phyloP scores from a whole-genome alignment of 441 rosid species.

The Populus hybrid region DNA sequence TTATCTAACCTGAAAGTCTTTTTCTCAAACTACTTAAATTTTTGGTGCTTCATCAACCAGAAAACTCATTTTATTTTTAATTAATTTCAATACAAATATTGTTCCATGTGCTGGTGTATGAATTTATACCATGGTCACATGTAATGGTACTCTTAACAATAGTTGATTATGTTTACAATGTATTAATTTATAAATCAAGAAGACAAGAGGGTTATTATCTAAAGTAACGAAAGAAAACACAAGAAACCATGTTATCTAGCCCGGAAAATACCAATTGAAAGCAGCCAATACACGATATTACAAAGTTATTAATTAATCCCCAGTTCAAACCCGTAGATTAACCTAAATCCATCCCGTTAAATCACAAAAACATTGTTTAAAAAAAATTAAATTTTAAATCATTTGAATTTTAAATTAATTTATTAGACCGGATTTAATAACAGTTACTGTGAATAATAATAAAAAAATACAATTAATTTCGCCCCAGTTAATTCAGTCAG shows the following conservation, averaged over 20 bases:
- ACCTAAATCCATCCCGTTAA: too few species aligned
- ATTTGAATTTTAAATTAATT: too few species aligned
- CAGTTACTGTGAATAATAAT: too few species aligned
- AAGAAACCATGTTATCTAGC: neutral
- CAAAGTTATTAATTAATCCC: too few species aligned
- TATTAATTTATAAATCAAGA: neutral
- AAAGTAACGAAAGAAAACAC: neutral
- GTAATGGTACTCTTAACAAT: neutral
- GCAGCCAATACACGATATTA: too few species aligned
- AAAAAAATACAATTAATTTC: too few species aligned
- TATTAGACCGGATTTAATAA: too few species aligned
- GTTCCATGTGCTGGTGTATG: neutral
- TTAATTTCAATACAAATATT: neutral
- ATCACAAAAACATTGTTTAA: too few species aligned
- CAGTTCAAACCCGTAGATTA: too few species aligned
- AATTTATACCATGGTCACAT: conserved; percentile 6
- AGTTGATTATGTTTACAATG: neutral
- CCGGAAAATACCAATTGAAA: too few species aligned
- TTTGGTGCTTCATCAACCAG: neutral
- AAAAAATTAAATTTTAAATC: too few species aligned
- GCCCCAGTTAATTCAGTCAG: too few species aligned
- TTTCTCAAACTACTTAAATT: neutral
- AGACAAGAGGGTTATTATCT: neutral
- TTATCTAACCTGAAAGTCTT: fast-evolving
- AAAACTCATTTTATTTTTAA: neutral